Evolutionary conservation across 345 rosid species (phyloP).

Genomic region (Lumnitzera racemosa): DNA sequence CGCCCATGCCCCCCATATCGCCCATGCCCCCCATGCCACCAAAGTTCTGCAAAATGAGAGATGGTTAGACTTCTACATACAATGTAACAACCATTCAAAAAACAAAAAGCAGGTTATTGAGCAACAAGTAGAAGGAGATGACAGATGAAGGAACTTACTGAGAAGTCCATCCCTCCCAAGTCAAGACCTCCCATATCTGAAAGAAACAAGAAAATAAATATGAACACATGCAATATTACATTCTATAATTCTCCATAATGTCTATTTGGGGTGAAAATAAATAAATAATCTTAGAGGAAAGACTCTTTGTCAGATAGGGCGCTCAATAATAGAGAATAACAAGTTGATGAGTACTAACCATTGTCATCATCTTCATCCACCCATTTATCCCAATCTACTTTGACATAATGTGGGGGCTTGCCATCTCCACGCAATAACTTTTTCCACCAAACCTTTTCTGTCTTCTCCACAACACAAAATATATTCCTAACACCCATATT

Average conservation of each 20-base stretch:
- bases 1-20: neutral
- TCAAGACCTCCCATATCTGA: slow-evolving; percentile 53
- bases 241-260: too few species aligned
- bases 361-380: slow-evolving; percentile 64
- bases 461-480: slow-evolving; percentile 70
- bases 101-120: neutral
- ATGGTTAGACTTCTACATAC: neutral
- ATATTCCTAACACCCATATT: slow-evolving; percentile 64
- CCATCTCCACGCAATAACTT: slow-evolving; percentile 55
- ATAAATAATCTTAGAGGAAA: too few species aligned
- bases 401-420: slow-evolving; percentile 67
- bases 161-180: slow-evolving; percentile 73
- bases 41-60: slow-evolving; percentile 25
- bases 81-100: neutral
- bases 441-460: slow-evolving; percentile 72
- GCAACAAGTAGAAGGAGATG: too few species aligned
- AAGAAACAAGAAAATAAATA: neutral
- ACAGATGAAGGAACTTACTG: slow-evolving; percentile 29
- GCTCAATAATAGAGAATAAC: too few species aligned
- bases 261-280: too few species aligned
- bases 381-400: slow-evolving; percentile 95
- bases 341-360: neutral
- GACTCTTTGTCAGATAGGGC: too few species aligned
- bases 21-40: slow-evolving; percentile 24
- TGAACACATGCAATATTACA: too few species aligned